phyloP scores from a whole-genome alignment of 139 green algal genomes.

The Nannochloris sp. region DNA sequence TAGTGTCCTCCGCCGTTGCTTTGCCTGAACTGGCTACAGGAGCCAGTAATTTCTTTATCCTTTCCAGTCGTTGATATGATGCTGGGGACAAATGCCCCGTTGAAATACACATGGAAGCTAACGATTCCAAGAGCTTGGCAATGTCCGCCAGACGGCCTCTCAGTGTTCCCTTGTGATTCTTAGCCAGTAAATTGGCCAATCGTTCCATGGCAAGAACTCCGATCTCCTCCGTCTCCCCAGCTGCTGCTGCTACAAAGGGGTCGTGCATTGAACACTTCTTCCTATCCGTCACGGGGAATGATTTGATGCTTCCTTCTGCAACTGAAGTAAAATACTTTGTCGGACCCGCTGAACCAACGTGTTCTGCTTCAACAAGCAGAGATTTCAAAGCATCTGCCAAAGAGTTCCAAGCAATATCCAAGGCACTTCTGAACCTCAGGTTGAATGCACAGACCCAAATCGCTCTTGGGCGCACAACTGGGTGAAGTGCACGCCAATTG shows the following conservation, averaged over 20 bases:
- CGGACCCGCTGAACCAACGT: background rate
- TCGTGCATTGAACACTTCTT: slow-evolving; percentile 3
- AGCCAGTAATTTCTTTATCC: slow-evolving; percentile 7
- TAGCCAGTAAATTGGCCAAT: slow-evolving; percentile 15
- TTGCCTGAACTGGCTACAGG: slow-evolving; percentile 25
- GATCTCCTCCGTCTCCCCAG: slow-evolving; percentile 21
- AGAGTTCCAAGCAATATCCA: slow-evolving; percentile 23
- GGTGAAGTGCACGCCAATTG: slow-evolving; percentile 33
- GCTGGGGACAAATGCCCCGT: slow-evolving; percentile 6
- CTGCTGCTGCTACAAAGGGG: slow-evolving; percentile 5
- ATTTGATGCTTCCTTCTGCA: slow-evolving; percentile 15
- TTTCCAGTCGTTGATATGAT: slow-evolving; percentile 12
- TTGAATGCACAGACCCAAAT: slow-evolving; percentile 32
- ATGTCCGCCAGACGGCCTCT: slow-evolving; percentile 19
- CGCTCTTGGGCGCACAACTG: slow-evolving; percentile 20
- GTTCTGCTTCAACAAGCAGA: slow-evolving; percentile 12
- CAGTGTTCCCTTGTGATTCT: slow-evolving; percentile 19
- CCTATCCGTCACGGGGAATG: background rate
- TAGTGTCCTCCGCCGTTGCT: background rate
- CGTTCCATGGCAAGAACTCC: slow-evolving; percentile 25
- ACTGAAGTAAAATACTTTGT: slow-evolving; percentile 12
- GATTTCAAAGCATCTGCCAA: slow-evolving; percentile 17
- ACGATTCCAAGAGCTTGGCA: slow-evolving; percentile 19
- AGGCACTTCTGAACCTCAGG: slow-evolving; percentile 5
- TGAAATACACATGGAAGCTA: slow-evolving; percentile 15